Conservation (phyloP, 306 rosid species). For the Begonia fuchsioides region DNA sequence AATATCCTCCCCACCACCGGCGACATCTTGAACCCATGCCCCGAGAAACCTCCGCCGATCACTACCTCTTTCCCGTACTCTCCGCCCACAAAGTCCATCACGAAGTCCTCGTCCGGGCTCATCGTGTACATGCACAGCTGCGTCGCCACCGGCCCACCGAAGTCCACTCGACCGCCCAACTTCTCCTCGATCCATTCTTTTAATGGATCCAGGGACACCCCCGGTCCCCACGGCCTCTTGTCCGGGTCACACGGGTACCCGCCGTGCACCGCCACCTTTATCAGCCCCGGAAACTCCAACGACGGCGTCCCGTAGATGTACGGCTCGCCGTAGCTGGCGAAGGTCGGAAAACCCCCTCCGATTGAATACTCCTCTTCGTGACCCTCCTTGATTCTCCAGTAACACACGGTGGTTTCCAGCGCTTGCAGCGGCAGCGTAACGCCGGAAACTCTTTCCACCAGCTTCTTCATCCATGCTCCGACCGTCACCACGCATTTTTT, state of each 20-base stretch:
- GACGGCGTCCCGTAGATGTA: constrained; percentile 58
- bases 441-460: constrained; percentile 43
- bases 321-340: constrained; percentile 25
- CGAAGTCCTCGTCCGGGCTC: constrained; percentile 74
- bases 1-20: constrained; percentile 58
- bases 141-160: constrained; percentile 33
- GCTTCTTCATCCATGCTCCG: constrained; percentile 63
- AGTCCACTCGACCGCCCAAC: constrained; percentile 44
- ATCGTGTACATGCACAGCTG: constrained; percentile 68
- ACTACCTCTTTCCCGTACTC: constrained; percentile 56
- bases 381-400: constrained; percentile 74
- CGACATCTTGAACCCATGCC: constrained; percentile 91
- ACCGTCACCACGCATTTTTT: constrained; percentile 75
- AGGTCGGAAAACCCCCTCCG: constrained; percentile 53
- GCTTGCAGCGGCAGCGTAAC: constrained; percentile 52
- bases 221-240: constrained; percentile 56
- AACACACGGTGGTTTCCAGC: constrained; percentile 34
- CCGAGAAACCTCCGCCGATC: constrained; percentile 84
- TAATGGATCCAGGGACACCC: constrained; percentile 16
- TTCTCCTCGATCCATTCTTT: constrained; percentile 39
- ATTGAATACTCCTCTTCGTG: constrained; percentile 21
- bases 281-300: constrained; percentile 73
- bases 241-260: constrained; percentile 66
- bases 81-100: constrained; percentile 75
- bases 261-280: constrained; percentile 53